These are phyloP conservation scores for Starmerella asiatica DNA, from an alignment of 805 yeast genomes.

Conservation along the genomic window DNA sequence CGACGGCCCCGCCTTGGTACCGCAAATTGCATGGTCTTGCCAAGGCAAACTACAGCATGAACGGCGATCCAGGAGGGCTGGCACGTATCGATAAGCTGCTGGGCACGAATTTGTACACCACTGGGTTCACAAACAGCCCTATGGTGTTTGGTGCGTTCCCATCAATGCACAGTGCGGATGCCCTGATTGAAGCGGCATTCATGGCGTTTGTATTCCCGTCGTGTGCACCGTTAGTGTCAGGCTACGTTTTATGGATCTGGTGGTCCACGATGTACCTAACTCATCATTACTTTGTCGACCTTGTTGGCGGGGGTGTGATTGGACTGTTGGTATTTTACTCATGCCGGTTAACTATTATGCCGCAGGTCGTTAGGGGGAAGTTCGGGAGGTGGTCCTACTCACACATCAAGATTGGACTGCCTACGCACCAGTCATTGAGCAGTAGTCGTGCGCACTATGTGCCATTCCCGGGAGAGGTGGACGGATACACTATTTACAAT, in stretches of 20 bases:
- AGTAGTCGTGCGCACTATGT: not conserved
- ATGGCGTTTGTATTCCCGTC: conserved; percentile 71
- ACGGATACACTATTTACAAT: conserved; percentile 9
- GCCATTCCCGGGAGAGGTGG: not conserved
- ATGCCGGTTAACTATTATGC: conserved; percentile 52
- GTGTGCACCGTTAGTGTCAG: conserved; percentile 47
- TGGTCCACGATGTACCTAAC: conserved; percentile 97
- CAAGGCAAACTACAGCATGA: conserved; percentile 84
- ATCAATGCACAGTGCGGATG: conserved; percentile 84
- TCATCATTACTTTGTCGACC: conserved; percentile 88
- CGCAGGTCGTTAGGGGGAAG: conserved; percentile 32
- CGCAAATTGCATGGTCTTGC: conserved; percentile 67
- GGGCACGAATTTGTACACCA: conserved; percentile 71
- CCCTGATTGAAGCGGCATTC: conserved; percentile 86
- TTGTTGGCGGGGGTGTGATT: conserved; percentile 85
- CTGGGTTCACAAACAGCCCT: conserved; percentile 72
- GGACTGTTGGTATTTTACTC: conserved; percentile 57
- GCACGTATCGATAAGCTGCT: conserved; percentile 70
- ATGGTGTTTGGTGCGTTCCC: conserved; percentile 84
- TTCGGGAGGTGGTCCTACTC: conserved; percentile 33
- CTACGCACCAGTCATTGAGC: not conserved
- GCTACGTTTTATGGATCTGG: conserved; percentile 89
- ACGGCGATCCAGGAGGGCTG: conserved; percentile 91
- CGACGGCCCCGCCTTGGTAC: conserved; percentile 98
- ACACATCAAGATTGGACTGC: conserved; percentile 25